Evolutionary conservation across 73 alveolate species (phyloP), one percentile per base, ranked within the genome.

Genomic region (Uronychia setigera): DNA sequence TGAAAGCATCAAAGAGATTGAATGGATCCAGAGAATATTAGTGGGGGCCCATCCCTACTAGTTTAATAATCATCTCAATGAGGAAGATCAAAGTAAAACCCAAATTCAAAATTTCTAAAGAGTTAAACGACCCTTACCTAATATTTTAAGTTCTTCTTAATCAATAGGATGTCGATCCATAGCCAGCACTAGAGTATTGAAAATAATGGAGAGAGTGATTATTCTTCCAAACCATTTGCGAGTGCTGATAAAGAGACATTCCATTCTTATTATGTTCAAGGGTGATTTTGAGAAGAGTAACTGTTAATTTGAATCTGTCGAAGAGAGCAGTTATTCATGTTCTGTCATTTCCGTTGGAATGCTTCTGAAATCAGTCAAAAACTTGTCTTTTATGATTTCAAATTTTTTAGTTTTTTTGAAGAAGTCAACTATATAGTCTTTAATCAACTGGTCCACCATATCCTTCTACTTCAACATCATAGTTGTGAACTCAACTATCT

Each of bases 81-180:
- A 86, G 58, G 60, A 92, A 92, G 11, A 92, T 46, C 11, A 83
- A 58, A 31, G 94, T 81, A 79, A 87, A 92, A 26, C 60, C 58
- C 14, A 76, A 32, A 58, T 88, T 88, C 35, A 84, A 28, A 27
- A 58, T 33, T 26, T 91, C 93, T 29, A 87, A 31, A 11, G 5
- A 19, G 67, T 46, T 46, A 28, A 58, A 76, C 87, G 82, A 0
- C 74, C 29, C 5, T 60, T n/a, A 29, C 79, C 94, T 11, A 85
- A 77, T 19, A 59, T 0, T 0, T 76, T 1, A 28, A 26, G 28
- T 58, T 74, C 86, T 0, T 57, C 57, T 29, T 35, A 11, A 29
- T 77, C 59, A 80, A 91, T 91, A 0, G 98, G 94, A 59, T 91
- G 81, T 29, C 91, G 33, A 46, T 93, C 97, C 67, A 80, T 74